Evolutionary conservation across 1,139 yeast genomes (phyloP).

Genomic region (Pichia sp.): DNA sequence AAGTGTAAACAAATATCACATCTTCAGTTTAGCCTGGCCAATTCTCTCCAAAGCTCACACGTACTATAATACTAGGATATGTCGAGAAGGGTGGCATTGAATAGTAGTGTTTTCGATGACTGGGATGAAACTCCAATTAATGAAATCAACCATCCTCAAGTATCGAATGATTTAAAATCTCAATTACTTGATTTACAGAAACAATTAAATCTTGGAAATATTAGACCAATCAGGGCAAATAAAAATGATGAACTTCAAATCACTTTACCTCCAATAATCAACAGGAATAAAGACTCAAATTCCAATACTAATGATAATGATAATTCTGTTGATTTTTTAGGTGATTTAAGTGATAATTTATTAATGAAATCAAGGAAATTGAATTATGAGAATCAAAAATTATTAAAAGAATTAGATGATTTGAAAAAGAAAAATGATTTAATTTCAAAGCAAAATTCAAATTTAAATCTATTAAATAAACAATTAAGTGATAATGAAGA

Average conservation of each 20-base stretch:
- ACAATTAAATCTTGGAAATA: slow-evolving; percentile 24
- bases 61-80: not conserved
- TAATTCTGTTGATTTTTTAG: slow-evolving; percentile 66
- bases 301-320: not conserved
- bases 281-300: not conserved
- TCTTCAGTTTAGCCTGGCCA: no score
- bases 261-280: slow-evolving; percentile 18
- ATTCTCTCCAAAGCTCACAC: no score
- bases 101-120: slow-evolving; percentile 2
- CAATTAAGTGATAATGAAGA: slow-evolving; percentile 33
- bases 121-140: slow-evolving; percentile 10
- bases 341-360: slow-evolving; percentile 74
- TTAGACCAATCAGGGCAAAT: slow-evolving; percentile 8
- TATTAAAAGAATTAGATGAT: slow-evolving; percentile 36
- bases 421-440: slow-evolving; percentile 29
- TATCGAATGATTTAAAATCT: slow-evolving; percentile 42
- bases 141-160: slow-evolving; percentile 2
- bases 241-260: slow-evolving; percentile 23
- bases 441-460: slow-evolving; percentile 33
- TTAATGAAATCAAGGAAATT: slow-evolving; percentile 72
- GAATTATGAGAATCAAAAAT: slow-evolving; percentile 58
- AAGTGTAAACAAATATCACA: no score
- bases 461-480: slow-evolving; percentile 28
- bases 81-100: not conserved
- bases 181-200: slow-evolving; percentile 58